Base-by-base conservation (phyloP, 441 rosid species). In the Populus tomentosa region DNA sequence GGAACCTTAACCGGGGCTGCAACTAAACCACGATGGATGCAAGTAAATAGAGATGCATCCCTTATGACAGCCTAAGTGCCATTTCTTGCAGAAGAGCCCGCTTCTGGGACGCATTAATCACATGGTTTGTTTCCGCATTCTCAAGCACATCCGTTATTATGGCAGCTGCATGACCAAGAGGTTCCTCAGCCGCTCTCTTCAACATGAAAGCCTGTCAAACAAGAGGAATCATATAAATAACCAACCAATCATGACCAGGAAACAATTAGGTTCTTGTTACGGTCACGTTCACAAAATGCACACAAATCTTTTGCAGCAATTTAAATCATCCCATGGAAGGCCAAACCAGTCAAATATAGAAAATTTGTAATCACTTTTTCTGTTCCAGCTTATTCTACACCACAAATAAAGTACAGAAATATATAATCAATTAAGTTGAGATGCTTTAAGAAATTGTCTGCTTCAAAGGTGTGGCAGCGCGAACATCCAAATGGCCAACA, bases 91-190 rank as follows among this genome's bases (percentile, higher is more conserved):
- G 91, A 84, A 95, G 94, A 24, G 95, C 89, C 78, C 95, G 90
- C 82, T 92, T 95, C 88, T 95, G 98, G 21, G 88, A 86, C 71
- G 98, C 92, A 79, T 88, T 92, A 82, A 94, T 94, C 63, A 94
- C 89, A 46, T 89, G 90, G 79, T 84, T 88, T 26, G 92, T 89
- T 83, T 92, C 99, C 20, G 99, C 99, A 80, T 86, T 91, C 87
- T 95, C 99, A 67, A 95, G 87, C 75, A 94, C 93, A 65, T 95
- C 97, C 1, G 93, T 89, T 79, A 95, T 87, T 83, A 95, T 90
- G 42, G 98, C 95, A 10, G 97, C 92, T 76, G 99, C 99, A 81
- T 94, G 98, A 72, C 98, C 98, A n/a, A 94, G 89, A 75, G 97
- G 95, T 82, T 92, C 99, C 87, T 93, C 99, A 0, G 86, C 88